Base-by-base conservation (phyloP, 257 asterid genomes). In the Ilex asprella region DNA sequence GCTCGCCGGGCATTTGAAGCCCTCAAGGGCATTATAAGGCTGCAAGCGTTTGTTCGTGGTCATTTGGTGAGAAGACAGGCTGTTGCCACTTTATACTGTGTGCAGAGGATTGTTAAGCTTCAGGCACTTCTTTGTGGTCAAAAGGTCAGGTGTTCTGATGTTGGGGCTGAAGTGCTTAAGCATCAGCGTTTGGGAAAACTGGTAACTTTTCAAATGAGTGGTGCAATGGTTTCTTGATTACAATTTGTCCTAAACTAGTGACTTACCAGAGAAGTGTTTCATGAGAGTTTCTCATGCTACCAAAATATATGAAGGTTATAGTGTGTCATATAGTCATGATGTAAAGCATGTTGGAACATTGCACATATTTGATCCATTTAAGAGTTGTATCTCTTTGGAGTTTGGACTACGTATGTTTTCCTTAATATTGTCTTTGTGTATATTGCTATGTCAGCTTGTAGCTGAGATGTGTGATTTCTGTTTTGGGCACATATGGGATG, bases 21-120 rank as follows among this genome's bases (percentile, higher is more conserved):
- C 8, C 76, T 74, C 50, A 63, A 73, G 52, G 72, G 65, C 39
- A 39, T 61, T 52, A 61, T 56, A 59, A 63, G 53, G 67, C 64
- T 77, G 5, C 82, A 77, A 74, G 79, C 79, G 44, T 52, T 73
- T 46, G 68, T 73, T 29, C 82, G 82, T 52, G 79, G 82, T 16
- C 65, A 60, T 63, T 56, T 77, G 62, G 82, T 78, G 27, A 67
- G 77, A 57, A 73, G 79, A 75, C 82, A 73, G 64, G 82, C 79
- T 73, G 75, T 70, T 61, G 65, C 82, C 13, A 70, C 82, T 55
- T 52, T 73, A 41, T 54, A 67, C 61, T 73, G 72, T 51, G 47
- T 70, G 32, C 76, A 70, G 54, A 72, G 82, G 31, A 70, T 78
- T 56, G 79, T 78, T 43, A 78, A 67, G 72, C 67, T 78, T 58